Base-by-base conservation (phyloP, 164 flowering plant genomes). In the Vitis amurensis region DNA sequence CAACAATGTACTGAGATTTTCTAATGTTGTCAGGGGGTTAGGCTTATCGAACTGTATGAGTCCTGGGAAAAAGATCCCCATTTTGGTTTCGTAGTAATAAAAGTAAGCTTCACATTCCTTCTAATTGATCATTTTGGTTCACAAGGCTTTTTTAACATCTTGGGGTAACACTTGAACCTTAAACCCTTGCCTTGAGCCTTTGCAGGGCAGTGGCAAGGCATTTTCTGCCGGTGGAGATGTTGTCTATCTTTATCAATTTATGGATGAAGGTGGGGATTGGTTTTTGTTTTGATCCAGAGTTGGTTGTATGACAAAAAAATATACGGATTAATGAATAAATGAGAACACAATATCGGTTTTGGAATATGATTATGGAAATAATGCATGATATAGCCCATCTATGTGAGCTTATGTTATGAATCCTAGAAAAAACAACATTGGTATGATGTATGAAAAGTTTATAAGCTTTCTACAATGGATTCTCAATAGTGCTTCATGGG, bases 161-260 rank as follows among this genome's bases (percentile, higher is more conserved):
- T 31, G 37, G 37, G 37, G 6, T 31, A 31, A 5, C 37, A 31
- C 6, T 31, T 31, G 37, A 31, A 31, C 6, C 4, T 31, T 69
- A 30, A 62, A 7, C 15, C 3, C 17, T 44, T 4, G 8, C 70
- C 62, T 69, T 70, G 61, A 52, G 62, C 63, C 56, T 66, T 64
- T 78, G 67, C 81, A 89, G 93, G 93, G 93, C 73, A 74, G 81
- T 56, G 93, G 89, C 77, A 82, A 83, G 83, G 93, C 93, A 55
- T 89, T 87, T 69, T 82, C 82, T 73, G 93, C 93, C 59, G 93
- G 93, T 66, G 93, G 93, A 57, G 93, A 89, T 76, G 78, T 89
- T 70, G 88, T 89, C 30, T 10, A 78, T 55, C 73, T 89, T 16
- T 84, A 87, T 69, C 76, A 78, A 66, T 63, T 79, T 37, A 76